Percentiles rank a stretch among this genome's conserved stretches.
Evolutionary conservation across 768 basidiomycete genomes (phyloP).

Genomic region (Mycena metata): DNA sequence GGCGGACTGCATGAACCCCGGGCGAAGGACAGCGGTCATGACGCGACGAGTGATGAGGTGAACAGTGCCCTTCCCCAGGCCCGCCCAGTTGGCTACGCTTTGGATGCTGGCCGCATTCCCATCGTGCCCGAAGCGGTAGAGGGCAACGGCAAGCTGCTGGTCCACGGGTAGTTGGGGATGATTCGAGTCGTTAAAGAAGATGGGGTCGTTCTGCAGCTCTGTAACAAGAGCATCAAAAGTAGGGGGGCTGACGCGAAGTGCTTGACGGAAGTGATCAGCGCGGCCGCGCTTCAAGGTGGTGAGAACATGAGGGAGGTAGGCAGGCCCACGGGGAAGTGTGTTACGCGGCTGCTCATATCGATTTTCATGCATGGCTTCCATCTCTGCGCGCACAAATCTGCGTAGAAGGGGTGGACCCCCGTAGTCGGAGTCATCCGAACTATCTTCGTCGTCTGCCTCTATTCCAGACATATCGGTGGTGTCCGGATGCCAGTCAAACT

Average conservation of each 20-base stretch:
- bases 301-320: constrained; percentile 37
- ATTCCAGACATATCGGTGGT: too few relatives aligned
- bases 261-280: constrained; percentile 47
- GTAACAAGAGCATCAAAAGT: constrained; percentile 51
- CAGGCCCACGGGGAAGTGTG: constrained; percentile 25
- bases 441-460: too few relatives aligned
- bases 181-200: constrained; percentile 48
- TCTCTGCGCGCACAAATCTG: not conserved
- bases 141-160: constrained; percentile 52
- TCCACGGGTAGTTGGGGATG: constrained; percentile 44
- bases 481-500: too few relatives aligned
- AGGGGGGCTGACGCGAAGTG: constrained; percentile 46
- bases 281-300: constrained; percentile 25
- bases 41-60: constrained; percentile 38
- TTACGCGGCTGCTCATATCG: constrained; percentile 28
- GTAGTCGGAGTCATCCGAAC: too few relatives aligned
- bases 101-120: constrained; percentile 53
- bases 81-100: constrained; percentile 55
- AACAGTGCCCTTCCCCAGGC: constrained; percentile 50
- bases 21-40: constrained; percentile 48
- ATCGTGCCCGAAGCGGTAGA: constrained; percentile 55
- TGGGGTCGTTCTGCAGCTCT: constrained; percentile 38
- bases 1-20: constrained; percentile 42
- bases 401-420: not conserved
- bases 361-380: constrained; percentile 15